phyloP scores from a whole-genome alignment of 2,329 filamentous ascomycete genomes.

The Aureobasidium namibiae region DNA sequence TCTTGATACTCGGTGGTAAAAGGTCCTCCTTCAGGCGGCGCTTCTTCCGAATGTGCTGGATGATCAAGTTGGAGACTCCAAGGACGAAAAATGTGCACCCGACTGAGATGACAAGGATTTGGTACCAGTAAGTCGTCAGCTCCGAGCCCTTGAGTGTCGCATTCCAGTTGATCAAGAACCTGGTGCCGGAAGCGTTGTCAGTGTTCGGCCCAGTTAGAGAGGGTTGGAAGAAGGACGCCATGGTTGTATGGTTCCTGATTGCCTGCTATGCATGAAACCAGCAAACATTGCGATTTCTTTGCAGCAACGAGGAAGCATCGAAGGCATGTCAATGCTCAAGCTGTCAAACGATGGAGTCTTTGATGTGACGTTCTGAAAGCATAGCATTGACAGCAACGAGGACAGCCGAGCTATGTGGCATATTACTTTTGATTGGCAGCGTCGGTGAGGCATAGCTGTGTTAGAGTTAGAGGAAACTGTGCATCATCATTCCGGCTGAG shows the following conservation, averaged over 20 bases:
- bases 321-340: not conserved
- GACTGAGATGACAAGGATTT: constrained; percentile 13
- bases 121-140: constrained; percentile 15
- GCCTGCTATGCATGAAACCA: not conserved
- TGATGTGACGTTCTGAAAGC: not conserved
- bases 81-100: constrained; percentile 5
- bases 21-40: not conserved
- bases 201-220: not conserved
- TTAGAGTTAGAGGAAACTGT: not conserved
- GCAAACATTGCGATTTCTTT: not conserved
- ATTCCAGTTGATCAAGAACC: constrained; percentile 14
- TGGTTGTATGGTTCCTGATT: not conserved
- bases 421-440: not conserved
- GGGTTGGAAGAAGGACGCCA: constrained; percentile 16
- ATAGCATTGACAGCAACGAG: not conserved
- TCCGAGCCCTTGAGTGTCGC: constrained; percentile 3
- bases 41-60: constrained; percentile 6
- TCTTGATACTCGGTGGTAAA: not conserved
- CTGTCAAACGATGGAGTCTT: not conserved
- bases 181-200: not conserved
- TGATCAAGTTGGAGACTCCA: not conserved
- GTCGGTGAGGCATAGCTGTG: not conserved
- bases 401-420: not conserved
- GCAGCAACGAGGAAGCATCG: not conserved
- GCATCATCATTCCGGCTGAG: not conserved